Base-by-base conservation (phyloP, 169 alveolate genomes). In the Pseudocohnilembus persalinus region DNA sequence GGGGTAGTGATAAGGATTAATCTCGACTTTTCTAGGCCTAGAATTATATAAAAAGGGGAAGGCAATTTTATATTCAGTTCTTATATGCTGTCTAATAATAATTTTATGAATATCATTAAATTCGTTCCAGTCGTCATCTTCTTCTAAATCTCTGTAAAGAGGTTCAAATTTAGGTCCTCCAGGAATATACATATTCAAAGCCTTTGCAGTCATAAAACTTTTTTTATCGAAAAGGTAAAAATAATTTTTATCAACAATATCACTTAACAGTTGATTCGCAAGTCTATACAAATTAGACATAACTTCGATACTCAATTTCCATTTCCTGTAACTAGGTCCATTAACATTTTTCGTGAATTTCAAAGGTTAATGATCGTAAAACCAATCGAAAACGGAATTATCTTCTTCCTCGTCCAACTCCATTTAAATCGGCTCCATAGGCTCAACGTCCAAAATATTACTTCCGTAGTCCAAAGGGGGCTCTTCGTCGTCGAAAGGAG, bases 131-230 rank as follows among this genome's bases (percentile, higher is more conserved):
- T 99, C 99, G 91, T 99, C 99, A 90, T 99, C 99, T 84, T 99
- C 99, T 83, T 93, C 92, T 83, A 96, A 93, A 94, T 98, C 99
- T 78, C 99, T 93, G 92, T 92, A 98, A 74, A 99, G 94, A 33
- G 99, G 99, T 94, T 99, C 99, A 94, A 99, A 99, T 95, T 99
- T 99, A 30, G 99, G 99, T 0, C 99, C 99, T 72, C 99, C 99
- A 24, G 99, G 99, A 76, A 99, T 99, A 29, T 99, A 99, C 94
- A 99, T 93, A 94, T 99, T 99, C 88, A 99, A 92, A 27, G 99
- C 99, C 93, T 99, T 99, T 20, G 99, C 99, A 29, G 99, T 99
- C 91, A 97, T 98, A 93, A 99, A 98, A 73, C 99, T 93, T 90
- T 98, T 96, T 85, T 96, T 89, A 82, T 99, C 99, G 90, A 99